Conservation (phyloP, 1,139 yeast species). For the Kodamaea arcana region DNA sequence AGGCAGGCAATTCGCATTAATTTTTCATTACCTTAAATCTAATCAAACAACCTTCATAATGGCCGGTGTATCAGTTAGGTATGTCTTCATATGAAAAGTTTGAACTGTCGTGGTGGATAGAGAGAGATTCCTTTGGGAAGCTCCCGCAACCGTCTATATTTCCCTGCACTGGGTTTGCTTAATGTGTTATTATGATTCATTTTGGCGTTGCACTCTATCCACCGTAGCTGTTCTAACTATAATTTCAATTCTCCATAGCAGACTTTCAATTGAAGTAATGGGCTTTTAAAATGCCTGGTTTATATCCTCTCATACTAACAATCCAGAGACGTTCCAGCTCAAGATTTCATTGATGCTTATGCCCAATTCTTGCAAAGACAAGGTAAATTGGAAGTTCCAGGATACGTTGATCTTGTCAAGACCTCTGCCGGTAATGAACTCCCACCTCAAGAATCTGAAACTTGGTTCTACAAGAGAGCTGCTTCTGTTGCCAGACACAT, state of each 20-base stretch:
- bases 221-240: slow-evolving; percentile 2
- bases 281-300: too few relatives aligned
- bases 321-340: slow-evolving; percentile 98
- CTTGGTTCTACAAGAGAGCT: slow-evolving; percentile 99
- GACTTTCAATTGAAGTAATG: too few relatives aligned
- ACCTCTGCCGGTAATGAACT: slow-evolving; percentile 98
- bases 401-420: slow-evolving; percentile 99
- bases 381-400: slow-evolving; percentile 99
- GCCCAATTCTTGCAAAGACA: slow-evolving; percentile 99
- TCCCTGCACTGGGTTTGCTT: too few relatives aligned
- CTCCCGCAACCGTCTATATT: slow-evolving; percentile 9
- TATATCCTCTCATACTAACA: slow-evolving; percentile 28
- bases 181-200: too few relatives aligned
- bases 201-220: slow-evolving; percentile 5
- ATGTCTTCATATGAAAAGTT: slow-evolving; percentile 36
- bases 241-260: slow-evolving; percentile 18
- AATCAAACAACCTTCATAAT: slow-evolving; percentile 46
- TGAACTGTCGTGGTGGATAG: slow-evolving; percentile 32
- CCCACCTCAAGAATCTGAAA: slow-evolving; percentile 99
- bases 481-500: slow-evolving; percentile 99
- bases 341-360: slow-evolving; percentile 98
- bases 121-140: slow-evolving; percentile 12
- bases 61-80: slow-evolving; percentile 99
- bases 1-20: slow-evolving; percentile 5
- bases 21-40: slow-evolving; percentile 14